Conservation (phyloP, 1,139 yeast genomes). For the Zygoascus sp. region DNA sequence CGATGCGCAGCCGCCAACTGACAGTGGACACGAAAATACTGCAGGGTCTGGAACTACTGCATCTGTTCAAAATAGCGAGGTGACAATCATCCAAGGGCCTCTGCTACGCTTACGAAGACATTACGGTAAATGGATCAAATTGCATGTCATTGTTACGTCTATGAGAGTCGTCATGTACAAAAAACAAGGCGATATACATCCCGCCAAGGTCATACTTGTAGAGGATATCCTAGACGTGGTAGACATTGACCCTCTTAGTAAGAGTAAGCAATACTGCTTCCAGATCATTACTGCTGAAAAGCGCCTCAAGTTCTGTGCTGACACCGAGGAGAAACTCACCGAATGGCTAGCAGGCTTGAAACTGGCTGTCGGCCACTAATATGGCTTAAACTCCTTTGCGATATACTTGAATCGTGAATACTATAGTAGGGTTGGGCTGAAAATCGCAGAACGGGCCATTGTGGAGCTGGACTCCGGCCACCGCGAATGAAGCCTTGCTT, state of each 20-base stretch:
- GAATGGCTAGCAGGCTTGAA: constrained; percentile 50
- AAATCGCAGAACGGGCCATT: too few species aligned
- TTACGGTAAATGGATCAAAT: constrained; percentile 48
- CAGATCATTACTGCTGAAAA: constrained; percentile 47
- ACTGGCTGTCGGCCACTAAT: constrained; percentile 12
- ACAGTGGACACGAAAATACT: constrained; percentile 3
- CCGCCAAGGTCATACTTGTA: constrained; percentile 37
- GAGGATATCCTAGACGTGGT: constrained; percentile 48
- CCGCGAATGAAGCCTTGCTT: too few species aligned
- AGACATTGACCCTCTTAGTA: constrained; percentile 48
- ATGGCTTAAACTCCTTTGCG: too few species aligned
- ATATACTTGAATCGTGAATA: too few species aligned
- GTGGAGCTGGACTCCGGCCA: too few species aligned
- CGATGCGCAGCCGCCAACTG: too few species aligned
- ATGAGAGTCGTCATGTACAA: constrained; percentile 43
- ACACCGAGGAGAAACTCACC: constrained; percentile 45
- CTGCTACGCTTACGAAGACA: constrained; percentile 41
- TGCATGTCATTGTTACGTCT: constrained; percentile 45
- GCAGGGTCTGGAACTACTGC: neutral
- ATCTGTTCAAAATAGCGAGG: constrained; percentile 29
- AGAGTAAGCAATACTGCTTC: constrained; percentile 45
- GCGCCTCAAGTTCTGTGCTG: constrained; percentile 44
- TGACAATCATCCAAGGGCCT: constrained; percentile 42
- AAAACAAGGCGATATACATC: constrained; percentile 24
- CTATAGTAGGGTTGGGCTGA: too few species aligned